phyloP scores from a whole-genome alignment of 2,329 filamentous ascomycete species.

The Sporothrix luriei region DNA sequence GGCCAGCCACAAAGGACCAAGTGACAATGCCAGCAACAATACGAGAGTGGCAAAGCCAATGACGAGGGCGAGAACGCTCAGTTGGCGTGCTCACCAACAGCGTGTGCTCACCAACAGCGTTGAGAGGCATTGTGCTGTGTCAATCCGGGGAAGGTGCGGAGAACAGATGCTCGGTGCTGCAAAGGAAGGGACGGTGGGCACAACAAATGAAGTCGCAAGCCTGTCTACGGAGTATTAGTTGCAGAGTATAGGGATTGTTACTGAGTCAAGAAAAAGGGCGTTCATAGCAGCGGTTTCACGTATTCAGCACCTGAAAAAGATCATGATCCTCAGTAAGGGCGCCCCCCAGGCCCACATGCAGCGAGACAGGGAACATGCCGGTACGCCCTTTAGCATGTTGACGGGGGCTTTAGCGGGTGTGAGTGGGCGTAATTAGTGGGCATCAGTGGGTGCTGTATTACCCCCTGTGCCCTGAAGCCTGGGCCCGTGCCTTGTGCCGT shows the following conservation, averaged over 20 bases:
- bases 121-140: slow-evolving; percentile 6
- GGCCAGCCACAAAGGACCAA: not conserved
- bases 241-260: too few relatives aligned
- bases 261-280: not conserved
- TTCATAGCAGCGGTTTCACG: not conserved
- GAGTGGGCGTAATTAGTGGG: not conserved
- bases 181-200: not conserved
- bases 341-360: not conserved
- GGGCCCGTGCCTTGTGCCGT: not conserved
- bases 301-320: not conserved
- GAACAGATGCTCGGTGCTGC: not conserved
- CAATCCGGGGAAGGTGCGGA: slow-evolving; percentile 6
- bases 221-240: too few relatives aligned
- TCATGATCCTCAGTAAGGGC: slow-evolving; percentile 5
- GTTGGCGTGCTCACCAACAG: not conserved
- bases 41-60: not conserved
- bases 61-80: not conserved
- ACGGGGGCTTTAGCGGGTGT: not conserved
- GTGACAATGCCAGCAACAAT: not conserved
- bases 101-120: not conserved
- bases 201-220: not conserved
- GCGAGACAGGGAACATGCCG: slow-evolving; percentile 16
- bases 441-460: not conserved
- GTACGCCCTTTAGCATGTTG: not conserved
- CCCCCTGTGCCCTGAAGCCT: too few relatives aligned